Base-by-base conservation (phyloP, 176 grass and related monocot genomes). In the Melocanna baccifera region DNA sequence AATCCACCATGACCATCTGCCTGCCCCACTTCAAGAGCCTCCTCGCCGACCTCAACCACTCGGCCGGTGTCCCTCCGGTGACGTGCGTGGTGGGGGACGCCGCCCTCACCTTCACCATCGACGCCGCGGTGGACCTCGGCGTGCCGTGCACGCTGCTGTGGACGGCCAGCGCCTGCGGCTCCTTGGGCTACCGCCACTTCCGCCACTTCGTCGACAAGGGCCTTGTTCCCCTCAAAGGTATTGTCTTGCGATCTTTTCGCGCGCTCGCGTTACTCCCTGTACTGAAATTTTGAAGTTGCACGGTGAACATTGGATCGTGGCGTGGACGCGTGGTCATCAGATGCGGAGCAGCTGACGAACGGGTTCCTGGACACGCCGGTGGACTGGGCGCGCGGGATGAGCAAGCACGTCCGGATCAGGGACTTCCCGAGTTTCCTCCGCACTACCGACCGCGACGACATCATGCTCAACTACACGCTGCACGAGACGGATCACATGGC, bases 1-100 rank as follows among this genome's bases (percentile, higher is more conserved):
- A 55, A 51, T 71, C 63, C 61, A 68, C 67, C 11, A 78, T 61
- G 75, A 70, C 64, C 26, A 77, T 39, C 51, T 85, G 83, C 50
- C 83, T 77, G 18, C 62, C 81, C 18, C 74, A 40, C 64, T 8
- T 85, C 25, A 79, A 22, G 18, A 51, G 1, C 0, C 36, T 88
- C 0, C 81, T 88, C 11, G 19, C 14, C 23, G 11, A 47, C 36
- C 83, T 79, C 64, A 58, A 57, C 65, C 6, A 4, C 11, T 52
- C 57, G 11, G 12, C 46, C 7, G 30, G 18, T 1, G 65, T 81
- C 6, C 69, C 81, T 5, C 40, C 28, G 10, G 41, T 83, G 10
- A 74, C 56, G 15, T 83, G 81, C 57, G 29, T 83, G 5, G 43
- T 83, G 32, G 71, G 13, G 16, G 72, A 75, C 28, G 7, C 2